These are phyloP conservation scores for Musa balbisiana DNA, from an alignment of 202 grass and related monocot species.

Conservation along the genomic window DNA sequence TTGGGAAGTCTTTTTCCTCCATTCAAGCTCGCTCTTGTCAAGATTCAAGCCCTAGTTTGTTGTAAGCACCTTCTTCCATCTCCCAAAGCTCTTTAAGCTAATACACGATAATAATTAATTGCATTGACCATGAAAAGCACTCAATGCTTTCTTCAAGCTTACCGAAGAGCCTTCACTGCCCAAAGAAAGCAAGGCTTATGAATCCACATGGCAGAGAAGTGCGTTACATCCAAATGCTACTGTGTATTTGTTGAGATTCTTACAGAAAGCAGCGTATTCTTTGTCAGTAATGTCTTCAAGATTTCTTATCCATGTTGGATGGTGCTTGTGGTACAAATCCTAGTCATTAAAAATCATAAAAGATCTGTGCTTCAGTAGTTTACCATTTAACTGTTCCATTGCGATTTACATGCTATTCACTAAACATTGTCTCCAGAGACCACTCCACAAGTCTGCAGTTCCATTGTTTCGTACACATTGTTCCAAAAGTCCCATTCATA, in stretches of 20 bases:
- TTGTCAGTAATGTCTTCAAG: neutral
- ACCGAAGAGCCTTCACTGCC: neutral
- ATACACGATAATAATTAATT: neutral
- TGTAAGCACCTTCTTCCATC: neutral
- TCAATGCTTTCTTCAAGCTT: neutral
- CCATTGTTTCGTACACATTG: neutral
- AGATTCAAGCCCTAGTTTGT: neutral
- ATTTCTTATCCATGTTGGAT: neutral
- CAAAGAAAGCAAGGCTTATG: neutral
- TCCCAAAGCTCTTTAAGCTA: neutral
- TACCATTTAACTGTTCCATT: neutral
- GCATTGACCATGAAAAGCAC: neutral
- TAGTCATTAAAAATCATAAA: neutral
- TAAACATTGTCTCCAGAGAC: neutral
- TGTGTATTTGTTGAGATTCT: neutral
- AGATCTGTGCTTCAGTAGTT: neutral
- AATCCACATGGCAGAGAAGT: neutral
- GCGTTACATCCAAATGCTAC: neutral
- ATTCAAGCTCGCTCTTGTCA: neutral
- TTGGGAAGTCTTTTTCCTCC: neutral
- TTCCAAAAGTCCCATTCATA: neutral
- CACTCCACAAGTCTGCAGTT: neutral
- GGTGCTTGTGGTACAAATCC: neutral
- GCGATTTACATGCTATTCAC: neutral
- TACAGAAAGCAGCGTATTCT: neutral